These are phyloP conservation scores for Trichoderma aggressivum DNA, from an alignment of 2,329 filamentous ascomycete genomes.

Conservation along the genomic window DNA sequence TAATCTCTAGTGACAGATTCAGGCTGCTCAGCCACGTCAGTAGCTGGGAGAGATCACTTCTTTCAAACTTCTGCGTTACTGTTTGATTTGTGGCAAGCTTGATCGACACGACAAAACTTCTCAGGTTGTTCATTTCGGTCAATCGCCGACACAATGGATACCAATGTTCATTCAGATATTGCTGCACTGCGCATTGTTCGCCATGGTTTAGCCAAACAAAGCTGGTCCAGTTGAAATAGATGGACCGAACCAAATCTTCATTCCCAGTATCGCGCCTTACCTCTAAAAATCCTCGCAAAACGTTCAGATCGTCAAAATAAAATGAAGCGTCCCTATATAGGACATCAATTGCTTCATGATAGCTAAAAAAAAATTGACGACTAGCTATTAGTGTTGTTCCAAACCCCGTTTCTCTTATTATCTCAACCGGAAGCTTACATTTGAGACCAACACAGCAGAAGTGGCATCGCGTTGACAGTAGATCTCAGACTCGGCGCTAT, in stretches of 20 bases:
- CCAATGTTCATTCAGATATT: background rate
- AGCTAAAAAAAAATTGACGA: background rate
- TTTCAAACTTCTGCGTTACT: background rate
- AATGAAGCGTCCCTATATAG: background rate
- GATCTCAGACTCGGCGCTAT: background rate
- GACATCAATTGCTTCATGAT: background rate
- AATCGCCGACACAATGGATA: background rate
- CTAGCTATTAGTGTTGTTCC: background rate
- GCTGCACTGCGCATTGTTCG: background rate
- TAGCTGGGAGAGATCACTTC: background rate
- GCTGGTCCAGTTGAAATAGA: background rate
- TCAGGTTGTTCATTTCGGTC: background rate
- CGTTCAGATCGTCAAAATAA: background rate
- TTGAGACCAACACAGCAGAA: background rate
- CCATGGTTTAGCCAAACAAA: background rate
- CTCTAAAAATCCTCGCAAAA: background rate
- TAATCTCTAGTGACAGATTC: background rate
- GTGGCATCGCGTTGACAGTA: background rate
- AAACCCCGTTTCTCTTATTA: background rate
- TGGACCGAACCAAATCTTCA: background rate
- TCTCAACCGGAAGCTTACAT: background rate
- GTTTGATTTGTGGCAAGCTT: background rate
- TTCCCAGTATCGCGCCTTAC: background rate
- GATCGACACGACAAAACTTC: background rate
- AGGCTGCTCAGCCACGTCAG: background rate